phyloP scores from a whole-genome alignment of 2,329 filamentous ascomycete genomes.

The Triangularia setosa region DNA sequence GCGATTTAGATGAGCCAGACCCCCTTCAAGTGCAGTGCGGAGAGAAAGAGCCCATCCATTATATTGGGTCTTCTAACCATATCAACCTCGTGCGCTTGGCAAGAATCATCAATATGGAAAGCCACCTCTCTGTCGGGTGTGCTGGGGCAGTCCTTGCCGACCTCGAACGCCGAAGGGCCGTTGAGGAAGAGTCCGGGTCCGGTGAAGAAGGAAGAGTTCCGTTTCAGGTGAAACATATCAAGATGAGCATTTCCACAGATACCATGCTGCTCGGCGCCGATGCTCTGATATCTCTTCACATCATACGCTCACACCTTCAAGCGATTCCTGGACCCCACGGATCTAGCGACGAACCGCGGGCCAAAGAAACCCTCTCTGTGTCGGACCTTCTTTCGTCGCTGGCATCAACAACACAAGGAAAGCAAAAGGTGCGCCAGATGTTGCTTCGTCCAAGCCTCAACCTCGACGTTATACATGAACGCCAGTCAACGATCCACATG shows the following conservation, averaged over 20 bases:
- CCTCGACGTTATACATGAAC: constrained; percentile 61
- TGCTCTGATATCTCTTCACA: constrained; percentile 76
- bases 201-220: constrained; percentile 50
- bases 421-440: constrained; percentile 65
- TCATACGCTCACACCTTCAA: constrained; percentile 74
- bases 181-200: constrained; percentile 53
- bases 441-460: constrained; percentile 77
- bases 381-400: constrained; percentile 78
- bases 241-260: constrained; percentile 67
- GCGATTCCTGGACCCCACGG: constrained; percentile 55
- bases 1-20: constrained; percentile 43
- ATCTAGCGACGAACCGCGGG: constrained; percentile 30
- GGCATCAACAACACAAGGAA: constrained; percentile 76
- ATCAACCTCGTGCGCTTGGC: constrained; percentile 65
- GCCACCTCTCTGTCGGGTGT: constrained; percentile 72
- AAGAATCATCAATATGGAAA: constrained; percentile 70
- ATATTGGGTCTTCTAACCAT: constrained; percentile 51
- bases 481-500: constrained; percentile 65
- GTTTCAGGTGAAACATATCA: constrained; percentile 60
- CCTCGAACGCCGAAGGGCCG: constrained; percentile 63
- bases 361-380: constrained; percentile 76
- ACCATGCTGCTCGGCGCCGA: constrained; percentile 78
- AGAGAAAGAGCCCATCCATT: constrained; percentile 29
- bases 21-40: constrained; percentile 55
- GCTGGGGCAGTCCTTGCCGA: constrained; percentile 82